Percentiles rank a stretch among this genome's conserved stretches.
Conservation (phyloP, 768 basidiomycete genomes). For the Mycena galericulata region DNA sequence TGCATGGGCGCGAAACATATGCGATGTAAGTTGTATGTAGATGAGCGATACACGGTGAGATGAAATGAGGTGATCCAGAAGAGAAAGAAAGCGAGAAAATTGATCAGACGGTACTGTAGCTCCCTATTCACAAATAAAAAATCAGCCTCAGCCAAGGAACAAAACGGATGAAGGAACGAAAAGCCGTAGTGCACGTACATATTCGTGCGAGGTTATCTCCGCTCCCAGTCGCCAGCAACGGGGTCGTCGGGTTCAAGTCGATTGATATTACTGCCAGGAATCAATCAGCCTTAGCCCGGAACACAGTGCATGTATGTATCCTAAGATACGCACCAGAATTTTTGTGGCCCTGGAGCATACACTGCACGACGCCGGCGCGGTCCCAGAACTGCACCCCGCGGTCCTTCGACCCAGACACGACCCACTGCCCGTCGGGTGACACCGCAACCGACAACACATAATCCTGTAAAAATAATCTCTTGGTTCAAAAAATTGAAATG, state of each 20-base stretch:
- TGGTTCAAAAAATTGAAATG: slow-evolving; percentile 9
- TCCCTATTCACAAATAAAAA: slow-evolving; percentile 29
- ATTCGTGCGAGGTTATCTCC: slow-evolving; percentile 68
- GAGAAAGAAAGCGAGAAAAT: background rate
- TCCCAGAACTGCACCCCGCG: slow-evolving; percentile 97
- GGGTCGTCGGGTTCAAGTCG: slow-evolving; percentile 60
- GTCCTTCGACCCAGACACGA: slow-evolving; percentile 95
- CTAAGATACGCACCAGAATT: slow-evolving; percentile 67
- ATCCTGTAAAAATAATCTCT: slow-evolving; percentile 39
- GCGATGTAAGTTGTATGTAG: slow-evolving; percentile 10
- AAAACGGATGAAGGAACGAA: background rate
- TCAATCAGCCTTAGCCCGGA: background rate
- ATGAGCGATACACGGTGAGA: background rate
- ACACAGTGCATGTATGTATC: slow-evolving; percentile 35
- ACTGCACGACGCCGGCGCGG: slow-evolving; percentile 80
- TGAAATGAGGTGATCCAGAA: too few relatives aligned
- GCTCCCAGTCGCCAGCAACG: slow-evolving; percentile 63
- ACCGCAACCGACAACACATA: slow-evolving; percentile 57
- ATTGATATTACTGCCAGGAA: slow-evolving; percentile 59
- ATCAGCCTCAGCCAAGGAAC: background rate
- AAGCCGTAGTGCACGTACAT: slow-evolving; percentile 59
- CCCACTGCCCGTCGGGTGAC: slow-evolving; percentile 92
- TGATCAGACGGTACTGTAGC: slow-evolving; percentile 33
- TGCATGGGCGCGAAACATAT: slow-evolving; percentile 2
- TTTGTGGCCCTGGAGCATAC: slow-evolving; percentile 87